Percentiles rank a stretch among this genome's conserved stretches.
phyloP scores from a whole-genome alignment of 192 early-diverging fungal species.

The Lobosporangium transversale region DNA sequence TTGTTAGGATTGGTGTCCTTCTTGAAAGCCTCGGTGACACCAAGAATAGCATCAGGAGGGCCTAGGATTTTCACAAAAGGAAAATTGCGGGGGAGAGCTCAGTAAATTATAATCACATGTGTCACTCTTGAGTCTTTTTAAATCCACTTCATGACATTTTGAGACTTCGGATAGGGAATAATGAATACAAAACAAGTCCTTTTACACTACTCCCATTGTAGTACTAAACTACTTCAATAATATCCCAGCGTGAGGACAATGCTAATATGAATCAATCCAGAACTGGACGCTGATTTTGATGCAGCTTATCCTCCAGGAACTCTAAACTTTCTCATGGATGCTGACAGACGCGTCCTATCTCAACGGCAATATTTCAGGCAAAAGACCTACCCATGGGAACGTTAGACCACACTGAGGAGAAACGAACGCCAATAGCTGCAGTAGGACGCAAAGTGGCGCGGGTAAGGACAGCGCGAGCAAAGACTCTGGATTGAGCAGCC shows the following conservation, averaged over 20 bases:
- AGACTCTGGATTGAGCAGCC: slow-evolving; percentile 44
- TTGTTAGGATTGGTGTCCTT: slow-evolving; percentile 89
- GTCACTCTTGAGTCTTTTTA: not conserved
- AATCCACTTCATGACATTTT: too few species aligned
- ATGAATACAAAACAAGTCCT: too few species aligned
- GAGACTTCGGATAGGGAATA: too few species aligned
- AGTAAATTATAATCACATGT: not conserved
- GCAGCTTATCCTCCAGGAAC: too few species aligned
- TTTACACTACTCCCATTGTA: too few species aligned
- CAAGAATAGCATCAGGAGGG: slow-evolving; percentile 84
- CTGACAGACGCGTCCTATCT: not conserved
- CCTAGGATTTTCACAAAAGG: slow-evolving; percentile 44
- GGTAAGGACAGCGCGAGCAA: slow-evolving; percentile 45
- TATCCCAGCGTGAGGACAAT: too few species aligned
- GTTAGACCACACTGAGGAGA: slow-evolving; percentile 64
- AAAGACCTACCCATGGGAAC: slow-evolving; percentile 63
- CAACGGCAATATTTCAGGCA: not conserved
- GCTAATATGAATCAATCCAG: too few species aligned
- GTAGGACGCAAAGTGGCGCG: slow-evolving; percentile 47
- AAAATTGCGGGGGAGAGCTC: not conserved
- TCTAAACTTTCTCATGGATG: not conserved
- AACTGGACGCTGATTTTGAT: too few species aligned
- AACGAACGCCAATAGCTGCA: slow-evolving; percentile 44
- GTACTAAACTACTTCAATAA: too few species aligned
- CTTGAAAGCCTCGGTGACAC: slow-evolving; percentile 95